Conservation (phyloP, 257 asterid species). For the Primulina tabacum region DNA sequence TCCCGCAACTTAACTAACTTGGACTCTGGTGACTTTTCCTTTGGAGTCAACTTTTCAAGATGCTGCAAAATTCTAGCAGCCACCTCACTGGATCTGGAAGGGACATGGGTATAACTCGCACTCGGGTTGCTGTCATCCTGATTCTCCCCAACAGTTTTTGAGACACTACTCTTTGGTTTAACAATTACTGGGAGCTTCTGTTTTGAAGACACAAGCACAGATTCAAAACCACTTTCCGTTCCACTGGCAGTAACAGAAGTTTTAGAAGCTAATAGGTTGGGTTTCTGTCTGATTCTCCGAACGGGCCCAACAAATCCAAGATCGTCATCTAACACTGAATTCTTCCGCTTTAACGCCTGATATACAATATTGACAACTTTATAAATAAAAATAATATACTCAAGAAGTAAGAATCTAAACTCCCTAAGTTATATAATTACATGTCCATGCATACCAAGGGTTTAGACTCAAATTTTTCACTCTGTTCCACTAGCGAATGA, state of each 20-base stretch:
- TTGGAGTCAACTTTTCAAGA: slow-evolving; percentile 71
- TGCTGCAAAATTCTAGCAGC: slow-evolving; percentile 84
- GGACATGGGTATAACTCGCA: slow-evolving; percentile 52
- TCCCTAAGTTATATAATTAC: slow-evolving; percentile 12
- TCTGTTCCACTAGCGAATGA: slow-evolving; percentile 33
- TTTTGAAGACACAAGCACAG: slow-evolving; percentile 22
- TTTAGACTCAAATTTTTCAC: slow-evolving; percentile 38
- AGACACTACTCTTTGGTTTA: slow-evolving; percentile 27
- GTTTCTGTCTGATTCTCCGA: slow-evolving; percentile 74
- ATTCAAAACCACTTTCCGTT: slow-evolving; percentile 39
- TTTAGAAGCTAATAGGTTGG: slow-evolving; percentile 27
- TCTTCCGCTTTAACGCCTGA: slow-evolving; percentile 78
- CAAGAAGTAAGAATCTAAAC: neutral
- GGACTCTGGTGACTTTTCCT: slow-evolving; percentile 59
- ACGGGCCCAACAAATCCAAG: slow-evolving; percentile 69
- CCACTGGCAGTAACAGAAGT: slow-evolving; percentile 34
- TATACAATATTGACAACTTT: slow-evolving; percentile 12
- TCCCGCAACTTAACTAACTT: slow-evolving; percentile 44
- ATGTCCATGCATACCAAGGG: slow-evolving; percentile 37
- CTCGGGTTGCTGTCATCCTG: slow-evolving; percentile 42
- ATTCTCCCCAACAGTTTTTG: slow-evolving; percentile 39
- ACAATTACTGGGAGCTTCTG: slow-evolving; percentile 36
- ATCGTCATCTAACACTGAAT: slow-evolving; percentile 72
- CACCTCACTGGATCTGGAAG: slow-evolving; percentile 63
- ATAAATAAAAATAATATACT: neutral